These are phyloP conservation scores for Lentinus tigrinus DNA, from an alignment of 768 basidiomycete species.

Conservation along the genomic window DNA sequence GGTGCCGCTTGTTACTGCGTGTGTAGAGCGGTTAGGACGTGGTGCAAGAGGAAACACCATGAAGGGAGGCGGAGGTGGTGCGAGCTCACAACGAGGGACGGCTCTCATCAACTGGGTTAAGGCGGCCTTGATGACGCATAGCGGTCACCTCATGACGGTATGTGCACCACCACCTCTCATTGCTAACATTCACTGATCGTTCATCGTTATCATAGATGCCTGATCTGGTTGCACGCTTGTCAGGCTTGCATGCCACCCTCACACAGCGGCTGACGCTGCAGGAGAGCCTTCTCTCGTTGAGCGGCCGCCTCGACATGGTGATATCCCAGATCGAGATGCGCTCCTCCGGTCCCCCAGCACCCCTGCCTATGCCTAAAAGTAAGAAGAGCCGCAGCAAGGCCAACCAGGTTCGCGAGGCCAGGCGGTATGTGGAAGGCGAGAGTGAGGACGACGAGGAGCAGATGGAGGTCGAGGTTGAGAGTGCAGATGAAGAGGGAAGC, in stretches of 20 bases:
- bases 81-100: slow-evolving; percentile 73
- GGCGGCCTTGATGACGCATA: slow-evolving; percentile 80
- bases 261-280: slow-evolving; percentile 79
- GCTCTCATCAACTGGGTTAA: slow-evolving; percentile 76
- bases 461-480: slow-evolving; percentile 60
- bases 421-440: slow-evolving; percentile 77
- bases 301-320: slow-evolving; percentile 90
- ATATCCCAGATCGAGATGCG: slow-evolving; percentile 92
- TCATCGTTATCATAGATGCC: slow-evolving; percentile 63
- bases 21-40: slow-evolving; percentile 84
- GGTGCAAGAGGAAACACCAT: slow-evolving; percentile 68
- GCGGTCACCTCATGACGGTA: slow-evolving; percentile 93
- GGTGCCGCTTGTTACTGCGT: slow-evolving; percentile 80
- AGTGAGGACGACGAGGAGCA: slow-evolving; percentile 60
- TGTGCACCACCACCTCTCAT: slow-evolving; percentile 28
- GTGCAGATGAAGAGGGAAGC: slow-evolving; percentile 68
- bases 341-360: slow-evolving; percentile 65
- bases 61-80: slow-evolving; percentile 77
- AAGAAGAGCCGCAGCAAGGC: slow-evolving; percentile 34
- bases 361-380: slow-evolving; percentile 39
- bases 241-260: slow-evolving; percentile 80
- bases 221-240: slow-evolving; percentile 83
- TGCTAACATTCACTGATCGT: neutral
- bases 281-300: slow-evolving; percentile 80
- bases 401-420: slow-evolving; percentile 35